phyloP scores from a whole-genome alignment of 306 rosid genomes.

The Pueraria montana region DNA sequence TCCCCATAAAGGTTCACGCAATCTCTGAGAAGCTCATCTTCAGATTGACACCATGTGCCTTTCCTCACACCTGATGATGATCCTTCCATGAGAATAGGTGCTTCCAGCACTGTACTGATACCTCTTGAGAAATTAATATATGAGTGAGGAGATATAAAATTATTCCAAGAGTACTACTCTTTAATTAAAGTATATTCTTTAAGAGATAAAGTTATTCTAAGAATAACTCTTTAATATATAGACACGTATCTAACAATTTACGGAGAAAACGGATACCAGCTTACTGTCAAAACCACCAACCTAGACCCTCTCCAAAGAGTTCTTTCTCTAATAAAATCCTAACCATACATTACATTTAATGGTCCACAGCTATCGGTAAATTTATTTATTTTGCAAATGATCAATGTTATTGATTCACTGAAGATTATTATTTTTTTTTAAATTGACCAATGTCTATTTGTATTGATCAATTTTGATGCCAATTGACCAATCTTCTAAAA shows the following conservation, averaged over 20 bases:
- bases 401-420: too few relatives aligned
- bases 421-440: background rate
- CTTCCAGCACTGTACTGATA: too few relatives aligned
- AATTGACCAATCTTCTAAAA: background rate
- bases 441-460: background rate
- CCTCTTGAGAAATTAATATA: too few relatives aligned
- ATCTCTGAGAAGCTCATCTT: conserved; percentile 38
- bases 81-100: conserved; percentile 1
- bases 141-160: too few relatives aligned
- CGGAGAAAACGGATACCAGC: background rate
- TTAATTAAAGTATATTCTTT: too few relatives aligned
- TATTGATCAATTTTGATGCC: background rate
- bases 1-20: conserved; percentile 31
- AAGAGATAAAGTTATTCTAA: too few relatives aligned
- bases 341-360: background rate
- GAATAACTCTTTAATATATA: too few relatives aligned
- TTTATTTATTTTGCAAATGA: background rate
- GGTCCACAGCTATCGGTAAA: background rate
- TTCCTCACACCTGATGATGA: conserved; percentile 14
- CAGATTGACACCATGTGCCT: conserved; percentile 36
- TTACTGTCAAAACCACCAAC: background rate
- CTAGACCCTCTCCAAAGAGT: background rate
- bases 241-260: background rate
- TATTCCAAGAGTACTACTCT: too few relatives aligned
- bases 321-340: background rate